A percentile compares a stretch with the other conserved stretches of the same genome.
Evolutionary conservation across 148 eudicot species (phyloP).

Genomic region (Chenopodium quinoa): DNA sequence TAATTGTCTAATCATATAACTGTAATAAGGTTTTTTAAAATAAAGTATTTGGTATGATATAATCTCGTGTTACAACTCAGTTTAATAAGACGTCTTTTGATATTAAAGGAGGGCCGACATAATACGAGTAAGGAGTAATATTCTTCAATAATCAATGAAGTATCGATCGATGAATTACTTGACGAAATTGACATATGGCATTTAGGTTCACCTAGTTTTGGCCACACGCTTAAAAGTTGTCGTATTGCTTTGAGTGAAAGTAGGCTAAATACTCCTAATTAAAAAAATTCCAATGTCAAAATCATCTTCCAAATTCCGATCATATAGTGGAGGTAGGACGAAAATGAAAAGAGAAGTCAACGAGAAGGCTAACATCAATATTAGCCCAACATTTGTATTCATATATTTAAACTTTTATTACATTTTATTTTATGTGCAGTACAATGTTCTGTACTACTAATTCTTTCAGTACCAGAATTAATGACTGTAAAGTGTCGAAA

Average conservation of each 20-base stretch:
- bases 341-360: slow-evolving; percentile 18
- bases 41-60: no score
- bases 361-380: slow-evolving; percentile 10
- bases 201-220: background rate
- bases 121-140: no score
- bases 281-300: background rate
- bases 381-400: slow-evolving; percentile 23
- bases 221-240: background rate
- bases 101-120: no score
- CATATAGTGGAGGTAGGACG: slow-evolving; percentile 14
- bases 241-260: background rate
- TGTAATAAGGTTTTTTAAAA: no score
- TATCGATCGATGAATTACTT: background rate
- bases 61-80: no score
- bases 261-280: no score
- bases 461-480: background rate
- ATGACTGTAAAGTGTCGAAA: background rate
- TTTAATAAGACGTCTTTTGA: background rate
- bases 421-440: slow-evolving; percentile 20
- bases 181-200: background rate
- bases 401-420: background rate
- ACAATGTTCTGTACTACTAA: slow-evolving; percentile 32
- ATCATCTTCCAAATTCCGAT: background rate
- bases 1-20: no score
- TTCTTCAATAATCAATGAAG: no score